Base-by-base conservation (phyloP, 73 alveolate species). In the Paramecium octaurelia region DNA sequence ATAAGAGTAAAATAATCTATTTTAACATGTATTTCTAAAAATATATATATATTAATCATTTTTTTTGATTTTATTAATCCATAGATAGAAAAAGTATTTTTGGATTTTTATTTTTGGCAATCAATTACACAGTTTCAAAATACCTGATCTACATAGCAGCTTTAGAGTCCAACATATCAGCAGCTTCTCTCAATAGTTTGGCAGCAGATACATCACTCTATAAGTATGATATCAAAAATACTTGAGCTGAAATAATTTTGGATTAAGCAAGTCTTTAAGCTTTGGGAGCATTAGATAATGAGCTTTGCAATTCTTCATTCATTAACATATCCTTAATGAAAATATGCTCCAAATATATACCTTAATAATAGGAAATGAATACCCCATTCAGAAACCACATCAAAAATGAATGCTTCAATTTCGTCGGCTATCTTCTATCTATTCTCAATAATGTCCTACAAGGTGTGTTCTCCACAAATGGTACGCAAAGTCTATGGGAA, bases 391-490 rank as follows among this genome's bases (percentile, higher is more conserved):
- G 86, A 70, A 42, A 89, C 94, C 29, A 70, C 92, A 18, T 89
- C 94, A 44, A 70, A 77, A 11, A 89, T 91, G 27, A 59, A 89
- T 36, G 12, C 36, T 89, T 89, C 94, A 42, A 89, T 89, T 89
- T 89, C 71, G 24, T 89, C 94, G 0, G 86, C 88, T 24, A 89
- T 73, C 50, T 89, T 70, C 68, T 89, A 77, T 70, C 94, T 57
- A 44, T 89, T 89, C 50, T 89, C 94, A 20, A 89, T 70, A 24
- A 89, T 77, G 7, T 89, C 94, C 57, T 89, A 46, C 6, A 89
- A 71, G n/a, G 44, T 89, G 34, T 89, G 94, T 89, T 89, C 94
- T 70, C 94, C 94, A 89, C 94, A 89, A 11, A 89, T 64, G 16
- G 90, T 44, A 42, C 94, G 76, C 20, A 89, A 36, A 43, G 92